Base-by-base conservation (phyloP, 306 rosid species). In the Abrus precatorius region DNA sequence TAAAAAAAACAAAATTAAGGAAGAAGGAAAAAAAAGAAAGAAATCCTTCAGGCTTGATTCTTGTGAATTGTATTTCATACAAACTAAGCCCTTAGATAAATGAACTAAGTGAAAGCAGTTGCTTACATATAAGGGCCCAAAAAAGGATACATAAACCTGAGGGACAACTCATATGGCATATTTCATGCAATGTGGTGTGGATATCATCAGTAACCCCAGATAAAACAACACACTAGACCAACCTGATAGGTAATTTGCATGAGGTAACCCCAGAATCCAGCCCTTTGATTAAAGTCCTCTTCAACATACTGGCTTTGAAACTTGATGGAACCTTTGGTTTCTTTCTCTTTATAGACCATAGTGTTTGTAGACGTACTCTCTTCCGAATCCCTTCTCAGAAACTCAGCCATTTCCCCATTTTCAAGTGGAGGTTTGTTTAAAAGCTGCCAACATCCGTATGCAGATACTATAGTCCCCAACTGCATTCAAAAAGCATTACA, bases 391-490 rank as follows among this genome's bases (percentile, higher is more conserved):
- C 85, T 84, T 60, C 48, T 80, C 65, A 69, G 57, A 62, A 74
- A 62, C 74, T 80, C 88, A 6, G 62, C 44, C 65, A 71, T 57
- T 76, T 82, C 84, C 49, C 66, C 86, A 66, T 81, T 81, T 76
- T 57, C 67, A 77, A 80, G 32, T 12, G 79, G 69, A 67, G 76
- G 64, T 20, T 81, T 84, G 53, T 84, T 84, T 48, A 81, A 20
- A 40, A 75, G 44, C 74, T 83, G 76, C 93, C 90, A 86, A 53
- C 95, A 90, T 71, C 97, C 97, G 40, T 87, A 82, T 72, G 94
- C 94, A 82, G 98, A 94, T 50, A 91, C 84, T 36, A 89, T 47
- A 70, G 87, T 88, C 36, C 92, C 97, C 83, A 92, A 40, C 97
- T 92, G 59, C 60, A 76, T 47, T 48, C 2, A 80, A 40, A 64